phyloP scores from a whole-genome alignment of 164 flowering plant species.

The Magnolia kwangsiensis region DNA sequence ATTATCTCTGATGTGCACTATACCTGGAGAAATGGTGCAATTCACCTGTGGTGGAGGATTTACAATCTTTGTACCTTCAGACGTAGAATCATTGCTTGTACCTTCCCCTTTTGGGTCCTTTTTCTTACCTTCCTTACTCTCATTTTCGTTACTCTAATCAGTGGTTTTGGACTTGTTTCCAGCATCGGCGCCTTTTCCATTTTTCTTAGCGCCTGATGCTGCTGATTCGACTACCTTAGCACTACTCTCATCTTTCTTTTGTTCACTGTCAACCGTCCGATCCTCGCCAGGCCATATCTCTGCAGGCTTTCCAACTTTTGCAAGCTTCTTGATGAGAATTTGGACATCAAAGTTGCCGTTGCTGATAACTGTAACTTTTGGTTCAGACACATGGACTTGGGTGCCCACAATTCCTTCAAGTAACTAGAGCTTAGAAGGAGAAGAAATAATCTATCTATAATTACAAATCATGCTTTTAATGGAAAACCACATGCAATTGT shows the following conservation, averaged over 20 bases:
- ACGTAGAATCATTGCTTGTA: background rate
- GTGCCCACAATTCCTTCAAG: constrained; percentile 42
- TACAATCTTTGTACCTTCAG: constrained; percentile 1
- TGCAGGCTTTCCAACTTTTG: constrained; percentile 43
- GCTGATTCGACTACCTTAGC: background rate
- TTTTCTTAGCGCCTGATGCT: constrained; percentile 1
- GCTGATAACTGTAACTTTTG: constrained; percentile 36
- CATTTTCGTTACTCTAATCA: constrained; percentile 10
- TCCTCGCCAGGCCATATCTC: constrained; percentile 29
- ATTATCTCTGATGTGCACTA: constrained; percentile 4
- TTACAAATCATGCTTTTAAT: background rate
- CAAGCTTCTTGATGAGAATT: constrained; percentile 39
- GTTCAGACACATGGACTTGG: constrained; percentile 35
- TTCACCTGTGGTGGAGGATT: constrained; percentile 16
- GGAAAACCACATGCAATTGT: background rate
- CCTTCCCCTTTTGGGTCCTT: constrained; percentile 14
- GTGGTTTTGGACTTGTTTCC: constrained; percentile 13
- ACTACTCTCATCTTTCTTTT: constrained; percentile 15
- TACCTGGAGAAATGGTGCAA: too few species aligned
- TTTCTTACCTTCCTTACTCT: constrained; percentile 3
- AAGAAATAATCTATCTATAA: background rate
- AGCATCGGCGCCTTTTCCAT: constrained; percentile 11
- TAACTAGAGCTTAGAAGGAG: background rate
- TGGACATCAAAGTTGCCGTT: constrained; percentile 42
- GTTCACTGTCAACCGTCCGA: constrained; percentile 17